phyloP scores from a whole-genome alignment of 495 filamentous ascomycete species.

The Penicillium tannophilum region DNA sequence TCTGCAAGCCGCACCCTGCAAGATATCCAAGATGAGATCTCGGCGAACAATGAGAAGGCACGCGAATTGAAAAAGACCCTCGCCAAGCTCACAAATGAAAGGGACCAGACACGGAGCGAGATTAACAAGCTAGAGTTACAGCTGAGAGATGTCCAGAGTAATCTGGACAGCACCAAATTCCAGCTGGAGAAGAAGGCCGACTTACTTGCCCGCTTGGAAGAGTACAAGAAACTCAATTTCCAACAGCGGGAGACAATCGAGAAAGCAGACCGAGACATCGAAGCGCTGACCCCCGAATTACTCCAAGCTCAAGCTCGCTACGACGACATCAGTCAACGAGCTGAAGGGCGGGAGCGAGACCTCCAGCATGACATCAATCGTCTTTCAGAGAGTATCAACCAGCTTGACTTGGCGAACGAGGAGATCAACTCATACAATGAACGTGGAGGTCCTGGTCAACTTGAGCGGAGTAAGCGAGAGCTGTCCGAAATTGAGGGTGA shows the following conservation, averaged over 20 bases:
- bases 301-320: slow-evolving; percentile 70
- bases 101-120: slow-evolving; percentile 67
- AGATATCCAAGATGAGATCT: slow-evolving; percentile 79
- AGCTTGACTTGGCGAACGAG: slow-evolving; percentile 71
- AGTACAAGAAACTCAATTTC: slow-evolving; percentile 64
- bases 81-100: slow-evolving; percentile 64
- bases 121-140: slow-evolving; percentile 72
- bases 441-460: slow-evolving; percentile 70
- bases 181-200: slow-evolving; percentile 77
- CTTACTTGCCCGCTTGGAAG: slow-evolving; percentile 67
- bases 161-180: slow-evolving; percentile 66
- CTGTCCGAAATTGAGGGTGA: slow-evolving; percentile 67
- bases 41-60: slow-evolving; percentile 65
- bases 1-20: slow-evolving; percentile 68
- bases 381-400: slow-evolving; percentile 70
- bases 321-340: slow-evolving; percentile 72
- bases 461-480: slow-evolving; percentile 67
- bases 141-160: slow-evolving; percentile 66
- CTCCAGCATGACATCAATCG: slow-evolving; percentile 71
- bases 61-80: slow-evolving; percentile 62
- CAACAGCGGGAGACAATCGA: slow-evolving; percentile 69
- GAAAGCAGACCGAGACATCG: slow-evolving; percentile 68
- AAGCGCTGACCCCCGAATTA: slow-evolving; percentile 69
- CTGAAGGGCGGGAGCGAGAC: slow-evolving; percentile 71
- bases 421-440: slow-evolving; percentile 82